Evolutionary conservation across 176 grass and related monocot genomes (phyloP).

Genomic region (Aegilops bicornis): DNA sequence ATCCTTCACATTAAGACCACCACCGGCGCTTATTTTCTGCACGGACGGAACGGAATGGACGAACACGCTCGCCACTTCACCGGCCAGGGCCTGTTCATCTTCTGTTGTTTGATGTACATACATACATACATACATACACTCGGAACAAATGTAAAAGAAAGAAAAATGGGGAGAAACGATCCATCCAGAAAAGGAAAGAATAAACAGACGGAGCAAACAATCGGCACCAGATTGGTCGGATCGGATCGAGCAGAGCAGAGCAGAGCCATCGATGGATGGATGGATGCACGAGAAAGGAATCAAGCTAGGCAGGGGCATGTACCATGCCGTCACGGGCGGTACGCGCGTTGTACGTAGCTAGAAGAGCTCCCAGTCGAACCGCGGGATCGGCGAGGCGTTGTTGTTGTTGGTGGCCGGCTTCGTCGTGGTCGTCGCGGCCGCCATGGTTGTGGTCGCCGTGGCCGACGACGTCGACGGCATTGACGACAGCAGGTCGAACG

Average conservation of each 20-base stretch:
- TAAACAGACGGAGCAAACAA: conserved; percentile 47
- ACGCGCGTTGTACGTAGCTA: neutral
- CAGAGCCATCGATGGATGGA: neutral
- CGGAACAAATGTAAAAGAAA: conserved; percentile 30
- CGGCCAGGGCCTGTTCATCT: conserved; percentile 30
- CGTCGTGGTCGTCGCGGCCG: conserved; percentile 33
- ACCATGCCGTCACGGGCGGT: neutral
- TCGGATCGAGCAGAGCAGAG: neutral
- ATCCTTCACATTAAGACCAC: conserved; percentile 16
- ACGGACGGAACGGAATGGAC: conserved; percentile 28
- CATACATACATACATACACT: conserved; percentile 39
- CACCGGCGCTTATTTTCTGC: conserved; percentile 62
- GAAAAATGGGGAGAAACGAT: neutral
- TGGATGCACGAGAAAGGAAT: neutral
- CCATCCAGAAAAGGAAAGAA: conserved; percentile 25
- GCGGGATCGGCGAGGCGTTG: conserved; percentile 45
- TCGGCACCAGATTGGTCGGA: conserved; percentile 35
- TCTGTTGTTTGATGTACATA: conserved; percentile 25
- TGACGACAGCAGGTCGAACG: conserved; percentile 81
- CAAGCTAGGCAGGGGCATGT: neutral
- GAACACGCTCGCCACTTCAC: conserved; percentile 24
- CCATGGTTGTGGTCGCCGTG: conserved; percentile 51
- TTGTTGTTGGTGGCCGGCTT: neutral
- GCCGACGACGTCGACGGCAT: conserved; percentile 71
- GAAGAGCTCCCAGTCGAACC: conserved; percentile 95